Percentiles rank a stretch among this genome's conserved stretches.
Conservation (phyloP, 768 basidiomycete species). For the Lentinula detonsa region DNA sequence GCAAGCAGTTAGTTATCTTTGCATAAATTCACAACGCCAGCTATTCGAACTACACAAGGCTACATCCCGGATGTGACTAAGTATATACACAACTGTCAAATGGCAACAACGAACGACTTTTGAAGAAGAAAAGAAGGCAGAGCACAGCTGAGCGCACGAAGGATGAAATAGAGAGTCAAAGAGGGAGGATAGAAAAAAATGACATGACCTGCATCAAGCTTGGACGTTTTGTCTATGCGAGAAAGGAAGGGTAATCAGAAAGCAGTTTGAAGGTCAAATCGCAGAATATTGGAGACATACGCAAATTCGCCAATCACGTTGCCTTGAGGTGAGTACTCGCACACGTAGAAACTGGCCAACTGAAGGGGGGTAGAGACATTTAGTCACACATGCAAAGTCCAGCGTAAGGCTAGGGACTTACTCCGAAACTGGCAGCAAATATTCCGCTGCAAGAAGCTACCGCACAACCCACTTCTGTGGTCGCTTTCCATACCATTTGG, state of each 20-base stretch:
- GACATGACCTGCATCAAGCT: slow-evolving; percentile 19
- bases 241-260: background rate
- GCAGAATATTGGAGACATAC: slow-evolving; percentile 31
- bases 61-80: background rate
- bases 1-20: no score
- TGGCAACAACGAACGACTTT: background rate
- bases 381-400: background rate
- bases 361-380: slow-evolving; percentile 16
- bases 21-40: background rate
- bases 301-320: slow-evolving; percentile 58
- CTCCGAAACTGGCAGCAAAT: slow-evolving; percentile 49
- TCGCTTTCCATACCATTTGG: slow-evolving; percentile 71
- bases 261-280: background rate
- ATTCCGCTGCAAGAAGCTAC: slow-evolving; percentile 50
- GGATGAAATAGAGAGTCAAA: background rate
- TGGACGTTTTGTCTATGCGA: slow-evolving; percentile 37
- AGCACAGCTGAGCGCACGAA: background rate
- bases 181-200: slow-evolving; percentile 8
- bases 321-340: slow-evolving; percentile 62
- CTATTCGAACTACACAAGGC: background rate
- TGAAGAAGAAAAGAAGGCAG: background rate
- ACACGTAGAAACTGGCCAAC: slow-evolving; percentile 57
- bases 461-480: slow-evolving; percentile 61
- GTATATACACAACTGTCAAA: background rate
- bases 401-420: slow-evolving; percentile 21